phyloP scores from a whole-genome alignment of 1,139 yeast genomes.

The Kodamaea anthophila region DNA sequence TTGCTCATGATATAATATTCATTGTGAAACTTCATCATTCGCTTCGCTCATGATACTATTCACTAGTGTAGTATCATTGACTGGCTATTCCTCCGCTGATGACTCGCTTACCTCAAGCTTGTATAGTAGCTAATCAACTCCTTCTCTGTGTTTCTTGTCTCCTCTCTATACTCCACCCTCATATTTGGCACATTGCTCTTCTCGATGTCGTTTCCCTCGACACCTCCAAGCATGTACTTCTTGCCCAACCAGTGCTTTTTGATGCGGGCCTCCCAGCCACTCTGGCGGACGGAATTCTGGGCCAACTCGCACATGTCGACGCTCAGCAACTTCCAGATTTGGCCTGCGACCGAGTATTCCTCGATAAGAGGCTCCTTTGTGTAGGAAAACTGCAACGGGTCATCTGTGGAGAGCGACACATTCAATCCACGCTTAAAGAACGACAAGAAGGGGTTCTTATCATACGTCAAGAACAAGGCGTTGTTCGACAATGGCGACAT shows the following conservation, averaged over 20 bases:
- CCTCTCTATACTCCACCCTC: slow-evolving; percentile 74
- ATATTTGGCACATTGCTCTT: slow-evolving; percentile 93
- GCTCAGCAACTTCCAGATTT: slow-evolving; percentile 84
- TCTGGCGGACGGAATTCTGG: slow-evolving; percentile 72
- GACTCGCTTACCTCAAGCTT: slow-evolving; percentile 7
- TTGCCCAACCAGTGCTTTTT: slow-evolving; percentile 93
- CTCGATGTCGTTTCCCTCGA: slow-evolving; percentile 79
- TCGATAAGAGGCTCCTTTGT: slow-evolving; percentile 97
- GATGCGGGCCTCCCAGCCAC: slow-evolving; percentile 83
- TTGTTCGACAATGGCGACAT: slow-evolving; percentile 98
- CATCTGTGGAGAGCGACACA: slow-evolving; percentile 79
- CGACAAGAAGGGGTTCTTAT: slow-evolving; percentile 84
- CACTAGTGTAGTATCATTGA: background rate
- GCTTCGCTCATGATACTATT: background rate
- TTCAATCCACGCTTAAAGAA: slow-evolving; percentile 91
- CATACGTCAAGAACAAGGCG: slow-evolving; percentile 91
- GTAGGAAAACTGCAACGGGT: slow-evolving; percentile 80
- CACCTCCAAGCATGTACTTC: slow-evolving; percentile 54
- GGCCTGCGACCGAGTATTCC: slow-evolving; percentile 97
- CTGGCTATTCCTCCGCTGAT: background rate
- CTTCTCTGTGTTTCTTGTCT: slow-evolving; percentile 71
- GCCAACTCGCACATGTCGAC: slow-evolving; percentile 98
- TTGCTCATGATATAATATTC: too few species aligned
- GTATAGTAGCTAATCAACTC: slow-evolving; percentile 63
- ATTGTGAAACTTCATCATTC: background rate